Evolutionary conservation across 2,329 filamentous ascomycete genomes (phyloP).

Genomic region (Penicillium polonicum): DNA sequence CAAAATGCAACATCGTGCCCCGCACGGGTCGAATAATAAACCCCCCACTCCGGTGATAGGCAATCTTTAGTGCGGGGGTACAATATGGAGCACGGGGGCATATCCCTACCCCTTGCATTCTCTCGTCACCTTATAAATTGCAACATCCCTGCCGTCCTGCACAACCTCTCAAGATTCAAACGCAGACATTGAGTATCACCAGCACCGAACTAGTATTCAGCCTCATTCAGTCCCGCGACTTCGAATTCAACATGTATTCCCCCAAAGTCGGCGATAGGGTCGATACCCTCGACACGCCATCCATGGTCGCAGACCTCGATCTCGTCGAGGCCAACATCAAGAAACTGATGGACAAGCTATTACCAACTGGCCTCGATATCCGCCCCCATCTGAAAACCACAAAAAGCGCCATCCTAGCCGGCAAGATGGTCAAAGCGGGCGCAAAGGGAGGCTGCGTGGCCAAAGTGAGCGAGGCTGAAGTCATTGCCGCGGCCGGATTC

Average conservation of each 20-base stretch:
- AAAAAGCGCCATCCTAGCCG: slow-evolving; percentile 50
- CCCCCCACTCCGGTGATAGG: background rate
- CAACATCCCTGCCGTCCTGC: background rate
- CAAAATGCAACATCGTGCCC: background rate
- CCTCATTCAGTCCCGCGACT: background rate
- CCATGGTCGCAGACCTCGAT: slow-evolving; percentile 56
- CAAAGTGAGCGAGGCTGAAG: slow-evolving; percentile 52
- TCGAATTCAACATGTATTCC: slow-evolving; percentile 34
- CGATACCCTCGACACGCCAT: slow-evolving; percentile 53
- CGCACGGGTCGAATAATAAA: background rate
- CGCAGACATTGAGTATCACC: background rate
- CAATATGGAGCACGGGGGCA: background rate
- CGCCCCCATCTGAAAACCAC: slow-evolving; percentile 57
- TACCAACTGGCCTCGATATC: slow-evolving; percentile 48
- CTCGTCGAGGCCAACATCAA: slow-evolving; percentile 54
- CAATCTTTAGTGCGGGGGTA: slow-evolving; percentile 1
- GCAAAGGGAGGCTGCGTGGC: slow-evolving; percentile 54
- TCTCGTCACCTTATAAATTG: background rate
- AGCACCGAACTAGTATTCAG: background rate
- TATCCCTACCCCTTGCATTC: background rate
- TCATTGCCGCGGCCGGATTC: slow-evolving; percentile 46
- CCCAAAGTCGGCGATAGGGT: slow-evolving; percentile 47
- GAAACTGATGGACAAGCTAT: slow-evolving; percentile 47
- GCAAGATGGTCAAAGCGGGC: slow-evolving; percentile 47
- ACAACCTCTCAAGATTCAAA: background rate